Evolutionary conservation across 1,139 yeast genomes (phyloP).

Genomic region (Candida gigantensis): DNA sequence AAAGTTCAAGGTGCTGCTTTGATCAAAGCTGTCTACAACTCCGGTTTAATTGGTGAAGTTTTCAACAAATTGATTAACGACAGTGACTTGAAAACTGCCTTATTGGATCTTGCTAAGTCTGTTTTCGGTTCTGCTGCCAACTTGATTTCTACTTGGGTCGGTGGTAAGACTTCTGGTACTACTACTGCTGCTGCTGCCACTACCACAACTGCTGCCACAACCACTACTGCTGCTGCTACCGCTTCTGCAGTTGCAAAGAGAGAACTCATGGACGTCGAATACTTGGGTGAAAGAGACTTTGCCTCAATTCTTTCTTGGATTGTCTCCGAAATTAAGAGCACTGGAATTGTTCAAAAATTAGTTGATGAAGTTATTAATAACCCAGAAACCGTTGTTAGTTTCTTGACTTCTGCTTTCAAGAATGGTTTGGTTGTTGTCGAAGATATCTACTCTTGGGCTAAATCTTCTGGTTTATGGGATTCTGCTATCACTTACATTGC

Average conservation of each 20-base stretch:
- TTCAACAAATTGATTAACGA: constrained; percentile 38
- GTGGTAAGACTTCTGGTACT: constrained; percentile 18
- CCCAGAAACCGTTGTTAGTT: constrained; percentile 36
- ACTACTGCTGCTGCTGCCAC: constrained; percentile 21
- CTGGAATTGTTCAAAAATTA: constrained; percentile 37
- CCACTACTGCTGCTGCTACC: constrained; percentile 20
- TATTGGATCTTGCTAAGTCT: constrained; percentile 38
- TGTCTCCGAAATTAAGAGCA: constrained; percentile 30
- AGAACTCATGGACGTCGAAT: constrained; percentile 20
- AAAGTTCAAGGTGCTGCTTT: constrained; percentile 46
- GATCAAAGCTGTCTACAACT: constrained; percentile 44
- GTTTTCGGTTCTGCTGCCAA: constrained; percentile 34
- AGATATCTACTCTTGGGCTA: constrained; percentile 43
- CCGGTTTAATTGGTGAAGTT: constrained; percentile 41
- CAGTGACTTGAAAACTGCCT: constrained; percentile 34
- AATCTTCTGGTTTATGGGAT: constrained; percentile 38
- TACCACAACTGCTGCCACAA: constrained; percentile 19
- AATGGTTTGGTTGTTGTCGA: constrained; percentile 37
- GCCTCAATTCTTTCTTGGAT: constrained; percentile 28
- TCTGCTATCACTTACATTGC: constrained; percentile 32
- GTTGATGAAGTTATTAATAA: constrained; percentile 37
- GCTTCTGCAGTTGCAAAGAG: constrained; percentile 21
- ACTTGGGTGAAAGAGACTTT: constrained; percentile 42
- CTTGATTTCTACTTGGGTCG: constrained; percentile 26
- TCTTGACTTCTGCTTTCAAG: constrained; percentile 36